Conservation (phyloP, 1,284 basidiomycete genomes). For the Laetiporus sulphureus region DNA sequence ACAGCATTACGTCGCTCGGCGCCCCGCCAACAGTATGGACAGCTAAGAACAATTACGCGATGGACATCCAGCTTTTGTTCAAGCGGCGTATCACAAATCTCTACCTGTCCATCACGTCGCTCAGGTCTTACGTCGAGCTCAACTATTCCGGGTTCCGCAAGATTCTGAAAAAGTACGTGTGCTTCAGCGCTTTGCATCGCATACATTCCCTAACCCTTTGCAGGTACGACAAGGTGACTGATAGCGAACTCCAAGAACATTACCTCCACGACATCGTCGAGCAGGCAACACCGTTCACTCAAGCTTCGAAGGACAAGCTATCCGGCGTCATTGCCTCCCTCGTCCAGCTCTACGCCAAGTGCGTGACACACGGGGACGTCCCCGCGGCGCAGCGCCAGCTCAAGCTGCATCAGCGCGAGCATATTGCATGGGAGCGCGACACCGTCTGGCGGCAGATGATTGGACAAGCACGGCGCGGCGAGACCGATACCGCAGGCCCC, state of each 20-base stretch:
- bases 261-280: conserved; percentile 82
- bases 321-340: conserved; percentile 58
- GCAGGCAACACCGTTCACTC: conserved; percentile 61
- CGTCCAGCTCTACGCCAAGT: conserved; percentile 78
- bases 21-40: conserved; percentile 67
- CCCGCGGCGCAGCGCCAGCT: conserved; percentile 76
- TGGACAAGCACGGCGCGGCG: conserved; percentile 74
- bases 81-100: conserved; percentile 87
- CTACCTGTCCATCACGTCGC: conserved; percentile 80
- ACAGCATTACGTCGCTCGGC: conserved; percentile 40
- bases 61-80: conserved; percentile 84
- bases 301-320: conserved; percentile 57
- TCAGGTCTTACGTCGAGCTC: conserved; percentile 90
- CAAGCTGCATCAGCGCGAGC: conserved; percentile 85
- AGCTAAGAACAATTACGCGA: conserved; percentile 78
- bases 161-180: conserved; percentile 87
- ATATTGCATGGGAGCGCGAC: conserved; percentile 91
- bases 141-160: conserved; percentile 95
- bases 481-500: conserved; percentile 33
- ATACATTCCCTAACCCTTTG: conserved; percentile 1
- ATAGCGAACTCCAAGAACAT: conserved; percentile 74
- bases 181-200: conserved; percentile 7
- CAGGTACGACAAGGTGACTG: conserved; percentile 94
- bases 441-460: conserved; percentile 99
- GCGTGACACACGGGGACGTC: conserved; percentile 76